Evolutionary conservation across 305 asterid species (phyloP).

Genomic region (Coffea humblotiana): DNA sequence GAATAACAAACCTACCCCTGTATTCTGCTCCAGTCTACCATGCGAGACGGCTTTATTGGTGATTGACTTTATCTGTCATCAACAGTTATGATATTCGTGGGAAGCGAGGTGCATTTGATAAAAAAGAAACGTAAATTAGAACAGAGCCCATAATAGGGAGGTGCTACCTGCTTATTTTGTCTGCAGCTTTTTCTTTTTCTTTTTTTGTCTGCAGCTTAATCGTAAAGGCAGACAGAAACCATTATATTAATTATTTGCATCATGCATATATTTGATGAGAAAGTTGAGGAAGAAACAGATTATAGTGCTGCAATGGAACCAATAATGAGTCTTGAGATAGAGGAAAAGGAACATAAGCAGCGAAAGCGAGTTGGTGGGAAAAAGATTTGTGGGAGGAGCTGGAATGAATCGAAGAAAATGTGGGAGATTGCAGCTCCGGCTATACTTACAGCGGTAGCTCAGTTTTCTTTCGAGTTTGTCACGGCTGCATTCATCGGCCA

Average conservation of each 20-base stretch:
- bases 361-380: background rate
- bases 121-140: no score
- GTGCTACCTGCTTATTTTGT: background rate
- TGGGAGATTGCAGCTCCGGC: slow-evolving; percentile 41
- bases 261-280: background rate
- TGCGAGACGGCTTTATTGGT: no score
- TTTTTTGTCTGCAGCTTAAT: background rate
- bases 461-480: slow-evolving; percentile 35
- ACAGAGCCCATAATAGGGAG: background rate
- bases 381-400: slow-evolving; percentile 1
- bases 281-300: background rate
- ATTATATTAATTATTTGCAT: background rate
- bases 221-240: background rate
- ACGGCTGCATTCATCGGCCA: slow-evolving; percentile 36
- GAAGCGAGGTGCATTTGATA: no score
- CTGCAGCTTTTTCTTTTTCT: no score
- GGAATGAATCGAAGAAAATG: slow-evolving; percentile 30
- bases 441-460: slow-evolving; percentile 35
- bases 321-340: background rate
- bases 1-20: no score
- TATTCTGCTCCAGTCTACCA: no score
- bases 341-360: no score
- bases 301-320: background rate
- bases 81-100: background rate
- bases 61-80: no score